These are phyloP conservation scores for Phytopythium helicoides DNA, from an alignment of 352 stramenopile genomes.

Conservation along the genomic window DNA sequence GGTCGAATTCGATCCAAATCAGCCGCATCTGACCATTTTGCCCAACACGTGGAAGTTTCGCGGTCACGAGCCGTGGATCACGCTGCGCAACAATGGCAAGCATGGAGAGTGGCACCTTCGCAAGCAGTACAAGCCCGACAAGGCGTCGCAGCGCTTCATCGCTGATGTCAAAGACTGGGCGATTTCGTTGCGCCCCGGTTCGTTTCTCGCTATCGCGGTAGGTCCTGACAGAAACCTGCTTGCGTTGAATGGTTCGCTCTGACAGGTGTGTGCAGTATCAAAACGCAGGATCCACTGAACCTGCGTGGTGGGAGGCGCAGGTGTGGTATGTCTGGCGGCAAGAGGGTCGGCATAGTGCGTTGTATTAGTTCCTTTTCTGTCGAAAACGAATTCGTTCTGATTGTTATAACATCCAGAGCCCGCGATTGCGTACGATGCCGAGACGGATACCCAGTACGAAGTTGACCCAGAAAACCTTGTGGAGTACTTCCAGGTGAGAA, in stretches of 20 bases:
- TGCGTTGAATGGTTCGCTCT: slow-evolving; percentile 1
- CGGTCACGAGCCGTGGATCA: slow-evolving; percentile 59
- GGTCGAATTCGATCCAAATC: slow-evolving; percentile 74
- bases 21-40: slow-evolving; percentile 50
- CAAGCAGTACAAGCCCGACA: slow-evolving; percentile 43
- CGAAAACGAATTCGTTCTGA: background rate
- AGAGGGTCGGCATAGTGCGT: slow-evolving; percentile 54
- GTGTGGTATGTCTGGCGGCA: slow-evolving; percentile 82
- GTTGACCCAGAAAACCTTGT: slow-evolving; percentile 48
- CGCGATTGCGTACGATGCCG: slow-evolving; percentile 46
- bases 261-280: slow-evolving; percentile 44
- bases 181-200: slow-evolving; percentile 43
- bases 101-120: slow-evolving; percentile 67
- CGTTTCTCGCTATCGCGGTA: slow-evolving; percentile 61
- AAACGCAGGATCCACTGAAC: slow-evolving; percentile 57
- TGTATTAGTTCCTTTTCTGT: background rate
- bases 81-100: slow-evolving; percentile 61
- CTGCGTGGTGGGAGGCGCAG: slow-evolving; percentile 79
- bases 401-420: slow-evolving; percentile 24
- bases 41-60: slow-evolving; percentile 80
- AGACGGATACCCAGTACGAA: slow-evolving; percentile 31
- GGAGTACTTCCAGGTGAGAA: slow-evolving; percentile 51
- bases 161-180: slow-evolving; percentile 63
- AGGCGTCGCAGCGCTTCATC: slow-evolving; percentile 46
- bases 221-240: slow-evolving; percentile 14